Base-by-base conservation (phyloP, 2,329 filamentous ascomycete genomes). In the Ophiostoma perfectum region DNA sequence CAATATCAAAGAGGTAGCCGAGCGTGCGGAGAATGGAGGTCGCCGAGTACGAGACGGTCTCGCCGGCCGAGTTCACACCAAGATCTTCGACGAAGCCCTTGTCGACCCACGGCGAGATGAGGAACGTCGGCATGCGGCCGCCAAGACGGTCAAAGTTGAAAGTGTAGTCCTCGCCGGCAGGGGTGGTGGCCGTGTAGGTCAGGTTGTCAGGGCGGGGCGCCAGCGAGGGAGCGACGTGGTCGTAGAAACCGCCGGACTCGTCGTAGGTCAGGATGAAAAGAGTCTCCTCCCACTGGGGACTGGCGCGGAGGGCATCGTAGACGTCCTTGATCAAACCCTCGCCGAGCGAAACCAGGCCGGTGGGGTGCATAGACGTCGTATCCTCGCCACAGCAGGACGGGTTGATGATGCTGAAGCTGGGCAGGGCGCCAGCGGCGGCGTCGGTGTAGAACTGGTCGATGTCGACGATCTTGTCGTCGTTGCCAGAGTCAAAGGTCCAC, bases 351-450 rank as follows among this genome's bases (percentile, higher is more conserved):
- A 82, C 80, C 0, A 79, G 79, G 3, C 78, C 79, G 0, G 78
- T 77, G 0, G 80, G 80, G 68, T 82, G 80, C 75, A 80, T 80
- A 14, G 80, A 81, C 70, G 77, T 84, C 18, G 71, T 72, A 65
- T 69, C 71, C 14, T 81, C 81, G 16, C 77, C 77, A 72, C 83
- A 83, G 76, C 83, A 82, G 70, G 81, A 80, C 4, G 81, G 80
- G 72, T 81, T 86, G 75, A 82, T 78, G 73, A 82, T 83, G 71
- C 78, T 80, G 67, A 82, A 80, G 55, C 76, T 74, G 5, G 80
- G 78, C 1, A 83, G 76, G 0, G 74, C 77, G n/a, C 81, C 81
- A 5, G 77, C 76, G 7, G 75, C 72, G 4, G 81, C 81, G 71
- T 82, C 81, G 4, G 71, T 70, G 73, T 79, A 82, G 72, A 83